A percentile compares a stretch with the other conserved stretches of the same genome.
These are phyloP conservation scores for Fusarium torreyae DNA, from an alignment of 2,329 filamentous ascomycete genomes.

Conservation along the genomic window DNA sequence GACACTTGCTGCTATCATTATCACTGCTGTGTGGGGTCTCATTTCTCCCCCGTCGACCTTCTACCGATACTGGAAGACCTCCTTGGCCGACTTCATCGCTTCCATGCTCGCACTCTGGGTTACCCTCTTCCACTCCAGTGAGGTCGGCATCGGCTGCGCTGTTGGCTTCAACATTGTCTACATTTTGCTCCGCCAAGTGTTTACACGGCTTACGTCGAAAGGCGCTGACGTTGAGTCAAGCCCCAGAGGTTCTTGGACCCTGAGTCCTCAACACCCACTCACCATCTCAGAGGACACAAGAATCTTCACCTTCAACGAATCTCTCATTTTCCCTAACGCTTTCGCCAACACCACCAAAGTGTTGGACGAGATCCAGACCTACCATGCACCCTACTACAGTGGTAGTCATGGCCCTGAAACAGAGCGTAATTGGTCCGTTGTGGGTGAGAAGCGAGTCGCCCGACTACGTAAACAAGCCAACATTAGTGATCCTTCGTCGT, in stretches of 20 bases:
- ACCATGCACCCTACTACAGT: conserved; percentile 59
- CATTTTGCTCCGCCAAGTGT: conserved; percentile 71
- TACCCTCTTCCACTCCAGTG: conserved; percentile 72
- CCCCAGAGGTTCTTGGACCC: conserved; percentile 45
- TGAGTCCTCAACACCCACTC: conserved; percentile 37
- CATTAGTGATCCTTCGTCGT: conserved; percentile 52
- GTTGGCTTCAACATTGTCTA: conserved; percentile 76
- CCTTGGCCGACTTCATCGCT: conserved; percentile 74
- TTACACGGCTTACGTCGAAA: conserved; percentile 58
- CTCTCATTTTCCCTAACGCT: conserved; percentile 74
- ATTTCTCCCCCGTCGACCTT: conserved; percentile 72
- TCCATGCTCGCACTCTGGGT: conserved; percentile 76
- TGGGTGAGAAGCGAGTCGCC: conserved; percentile 62
- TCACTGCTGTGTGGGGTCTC: conserved; percentile 74
- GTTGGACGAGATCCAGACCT: conserved; percentile 64
- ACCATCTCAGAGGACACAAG: conserved; percentile 64
- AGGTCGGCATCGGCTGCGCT: conserved; percentile 71
- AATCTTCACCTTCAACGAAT: conserved; percentile 70
- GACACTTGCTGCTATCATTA: conserved; percentile 76
- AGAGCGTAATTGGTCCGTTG: conserved; percentile 69
- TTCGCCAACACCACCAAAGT: conserved; percentile 65
- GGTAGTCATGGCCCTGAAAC: conserved; percentile 50
- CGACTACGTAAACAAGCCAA: conserved; percentile 60
- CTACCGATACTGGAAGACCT: conserved; percentile 75
- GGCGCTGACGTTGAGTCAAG: conserved; percentile 50